These are phyloP conservation scores for Aeschynomene evenia DNA, from an alignment of 306 rosid species.

Conservation along the genomic window DNA sequence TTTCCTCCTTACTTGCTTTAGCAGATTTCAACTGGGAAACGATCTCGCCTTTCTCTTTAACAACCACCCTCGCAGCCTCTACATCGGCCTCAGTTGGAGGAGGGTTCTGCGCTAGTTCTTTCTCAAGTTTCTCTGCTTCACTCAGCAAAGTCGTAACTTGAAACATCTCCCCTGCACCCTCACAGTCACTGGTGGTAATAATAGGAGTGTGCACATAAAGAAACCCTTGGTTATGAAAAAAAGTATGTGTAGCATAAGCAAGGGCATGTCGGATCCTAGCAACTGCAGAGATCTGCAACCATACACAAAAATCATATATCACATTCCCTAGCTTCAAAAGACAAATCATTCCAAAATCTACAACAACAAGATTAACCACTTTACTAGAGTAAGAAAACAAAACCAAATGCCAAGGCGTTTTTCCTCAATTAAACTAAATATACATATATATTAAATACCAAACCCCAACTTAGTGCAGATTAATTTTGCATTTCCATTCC, in stretches of 20 bases:
- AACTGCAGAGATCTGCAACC: slow-evolving; percentile 78
- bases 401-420: too few relatives aligned
- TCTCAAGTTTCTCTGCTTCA: slow-evolving; percentile 85
- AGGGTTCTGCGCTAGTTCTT: slow-evolving; percentile 73
- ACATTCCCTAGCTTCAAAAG: background rate
- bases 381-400: too few relatives aligned
- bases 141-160: slow-evolving; percentile 87
- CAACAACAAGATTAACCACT: background rate
- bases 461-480: too few relatives aligned
- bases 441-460: too few relatives aligned
- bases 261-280: slow-evolving; percentile 85
- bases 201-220: slow-evolving; percentile 92
- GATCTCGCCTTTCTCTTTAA: slow-evolving; percentile 67
- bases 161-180: slow-evolving; percentile 99
- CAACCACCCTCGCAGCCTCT: slow-evolving; percentile 60
- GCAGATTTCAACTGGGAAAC: slow-evolving; percentile 71
- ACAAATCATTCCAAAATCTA: background rate
- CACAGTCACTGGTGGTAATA: slow-evolving; percentile 95
- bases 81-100: slow-evolving; percentile 76
- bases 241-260: slow-evolving; percentile 85
- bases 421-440: too few relatives aligned
- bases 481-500: too few relatives aligned
- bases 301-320: background rate
- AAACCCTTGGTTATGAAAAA: slow-evolving; percentile 75
- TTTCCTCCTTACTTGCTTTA: slow-evolving; percentile 66